Evolutionary conservation across 208 protist genomes (phyloP), one percentile per base, ranked within the genome.

Genomic region (Acanthamoeba sp.): DNA sequence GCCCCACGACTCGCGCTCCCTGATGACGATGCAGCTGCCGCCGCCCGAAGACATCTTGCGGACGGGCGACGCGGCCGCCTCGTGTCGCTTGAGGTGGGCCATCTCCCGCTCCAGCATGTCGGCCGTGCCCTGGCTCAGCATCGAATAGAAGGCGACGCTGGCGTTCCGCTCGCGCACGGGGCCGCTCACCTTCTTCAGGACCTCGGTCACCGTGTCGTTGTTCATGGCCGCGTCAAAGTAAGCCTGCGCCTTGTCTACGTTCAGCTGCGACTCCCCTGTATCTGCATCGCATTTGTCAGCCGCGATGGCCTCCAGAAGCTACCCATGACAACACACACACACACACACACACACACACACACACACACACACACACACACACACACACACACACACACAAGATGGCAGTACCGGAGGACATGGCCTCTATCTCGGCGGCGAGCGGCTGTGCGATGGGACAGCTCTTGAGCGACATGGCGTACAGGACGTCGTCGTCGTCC

Each of bases 101-200:
- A 76, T 84, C 73, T 84, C 73, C 38, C 73, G 73, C 73, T 84
- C 73, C 22, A 84, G 73, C 73, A 84, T 84, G 38, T 24, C 73
- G 0, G 73, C 73, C 10, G 73, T 84, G 73, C 73, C 73, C 73
- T 84, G 38, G 73, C 73, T 84, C 73, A 84, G 7, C 73, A 84
- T 84, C 12, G 73, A 4, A 24, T 84, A 84, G 38, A 84, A 84
- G 73, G 73, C 73, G 22, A 84, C 14, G 38, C 73, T 84, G 27
- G 73, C 73, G 73, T 84, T 84, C 10, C 73, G 73, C 73, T 84
- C 73, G 42, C 73, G 73, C 27, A 34, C 38, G 36, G 20, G 27
- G 73, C 73, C 5, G 36, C 64, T 20, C 9, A n/a, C 73, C 42
- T 4, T 84, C 1, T n/a, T 55, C 10, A n/a, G 1, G 38, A 42